Base-by-base conservation (phyloP, 2,329 filamentous ascomycete genomes). In the Fusarium oxysporum region DNA sequence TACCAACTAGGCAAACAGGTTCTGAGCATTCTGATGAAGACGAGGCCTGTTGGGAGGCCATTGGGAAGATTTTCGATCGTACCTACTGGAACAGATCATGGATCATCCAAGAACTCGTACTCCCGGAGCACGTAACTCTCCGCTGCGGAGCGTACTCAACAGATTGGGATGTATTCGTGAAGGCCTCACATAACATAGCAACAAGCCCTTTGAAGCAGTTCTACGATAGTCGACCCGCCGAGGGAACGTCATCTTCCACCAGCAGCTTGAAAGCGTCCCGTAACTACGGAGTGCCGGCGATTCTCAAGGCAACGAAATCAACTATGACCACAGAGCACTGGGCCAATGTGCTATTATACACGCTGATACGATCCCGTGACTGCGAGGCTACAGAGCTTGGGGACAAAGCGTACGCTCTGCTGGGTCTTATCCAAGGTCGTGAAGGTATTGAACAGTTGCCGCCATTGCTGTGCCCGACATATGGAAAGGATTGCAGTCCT, bases 61-160 rank as follows among this genome's bases (percentile, higher is more conserved):
- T 56, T 45, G 53, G 28, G 6, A 56, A 33, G 8, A 23, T 56
- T 6, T 56, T 56, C 6, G 53, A 56, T 21, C 38, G 53, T 2
- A 56, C 38, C 1, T 56, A 56, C 37, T 56, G 38, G 53, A 56
- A 45, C n/a, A 44, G 53, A 25, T 44, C 53, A 33, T 56, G 53
- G 53, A 25, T 45, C 28, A 56, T 56, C 4, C 53, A 56, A 3
- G 53, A 56, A 43, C 53, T 56, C 7, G 53, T 56, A 2, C 38
- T 56, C n/a, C 53, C 53, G 3, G 6, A 25, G 21, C n/a, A 16
- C 4, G 53, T 45, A 8, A 56, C 16, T 21, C 28, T 45, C 9
- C 53, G 38, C n/a, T 56, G 53, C 3, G 53, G 53, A 6, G 19
- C 16, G 8, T 56, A 25, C 3, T 45, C 53, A 25, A 32, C 53